phyloP scores from a whole-genome alignment of 225 moss, liverwort and hornwort species.

The Polytrichum formosum region DNA sequence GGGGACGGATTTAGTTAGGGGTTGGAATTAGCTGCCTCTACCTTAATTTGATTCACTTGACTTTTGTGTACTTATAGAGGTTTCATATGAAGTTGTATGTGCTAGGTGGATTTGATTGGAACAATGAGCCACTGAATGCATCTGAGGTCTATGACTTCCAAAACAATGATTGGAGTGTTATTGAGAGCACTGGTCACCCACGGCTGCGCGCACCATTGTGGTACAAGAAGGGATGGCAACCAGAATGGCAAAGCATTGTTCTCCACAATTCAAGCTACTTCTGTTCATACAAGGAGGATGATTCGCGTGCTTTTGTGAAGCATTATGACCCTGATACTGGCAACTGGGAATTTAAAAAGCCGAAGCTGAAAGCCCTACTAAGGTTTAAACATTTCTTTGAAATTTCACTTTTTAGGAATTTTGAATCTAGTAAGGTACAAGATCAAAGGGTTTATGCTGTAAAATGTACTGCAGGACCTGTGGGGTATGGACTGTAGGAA shows the following conservation, averaged over 20 bases:
- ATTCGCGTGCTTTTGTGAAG: conserved; percentile 40
- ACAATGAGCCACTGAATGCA: conserved; percentile 35
- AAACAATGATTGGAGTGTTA: conserved; percentile 42
- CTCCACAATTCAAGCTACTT: conserved; percentile 33
- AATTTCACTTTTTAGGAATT: too few species aligned
- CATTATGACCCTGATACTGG: conserved; percentile 46
- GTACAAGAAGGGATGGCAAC: conserved; percentile 54
- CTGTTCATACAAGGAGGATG: conserved; percentile 38
- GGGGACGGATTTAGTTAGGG: too few species aligned
- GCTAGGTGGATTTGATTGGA: conserved; percentile 60
- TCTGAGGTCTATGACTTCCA: conserved; percentile 46
- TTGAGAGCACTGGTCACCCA: conserved; percentile 51
- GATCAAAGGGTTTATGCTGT: too few species aligned
- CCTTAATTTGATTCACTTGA: not conserved
- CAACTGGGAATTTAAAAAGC: conserved; percentile 38
- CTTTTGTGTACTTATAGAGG: not conserved
- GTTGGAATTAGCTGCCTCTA: too few species aligned
- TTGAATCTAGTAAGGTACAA: not conserved
- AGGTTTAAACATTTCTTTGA: conserved; percentile 27
- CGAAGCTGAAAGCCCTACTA: conserved; percentile 51
- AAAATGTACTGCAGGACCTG: too few species aligned
- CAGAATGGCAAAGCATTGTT: conserved; percentile 47
- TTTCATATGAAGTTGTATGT: conserved; percentile 58
- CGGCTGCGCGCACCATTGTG: conserved; percentile 32
- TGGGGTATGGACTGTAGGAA: too few species aligned